Conservation (phyloP, 805 yeast species). For the Suhomyces prunicola region DNA sequence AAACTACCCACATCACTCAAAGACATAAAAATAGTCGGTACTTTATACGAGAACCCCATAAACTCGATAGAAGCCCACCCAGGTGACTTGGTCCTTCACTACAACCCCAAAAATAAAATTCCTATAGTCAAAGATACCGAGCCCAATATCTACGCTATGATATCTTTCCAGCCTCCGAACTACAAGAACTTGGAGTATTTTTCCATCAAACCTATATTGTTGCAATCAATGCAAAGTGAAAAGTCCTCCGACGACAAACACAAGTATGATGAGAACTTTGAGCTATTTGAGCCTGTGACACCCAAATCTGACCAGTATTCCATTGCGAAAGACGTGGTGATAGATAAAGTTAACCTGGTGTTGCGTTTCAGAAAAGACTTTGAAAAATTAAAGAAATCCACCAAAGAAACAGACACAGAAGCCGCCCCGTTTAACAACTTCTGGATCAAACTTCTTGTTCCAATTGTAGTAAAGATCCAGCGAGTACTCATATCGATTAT, state of each 20-base stretch:
- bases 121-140: constrained; percentile 3
- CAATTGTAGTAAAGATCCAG: constrained; percentile 14
- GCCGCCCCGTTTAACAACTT: neutral
- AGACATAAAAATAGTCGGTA: constrained; percentile 1
- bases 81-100: neutral
- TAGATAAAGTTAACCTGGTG: constrained; percentile 34
- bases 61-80: neutral
- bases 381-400: neutral
- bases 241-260: constrained; percentile 4
- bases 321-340: constrained; percentile 25
- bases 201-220: constrained; percentile 67
- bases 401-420: neutral
- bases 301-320: constrained; percentile 18
- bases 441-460: constrained; percentile 10
- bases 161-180: constrained; percentile 69
- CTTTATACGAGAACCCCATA: neutral
- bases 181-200: constrained; percentile 71
- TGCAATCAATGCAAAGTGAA: constrained; percentile 45
- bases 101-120: neutral
- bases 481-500: constrained; percentile 16
- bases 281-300: constrained; percentile 5
- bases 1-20: constrained; percentile 1
- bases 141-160: constrained; percentile 11
- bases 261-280: constrained; percentile 23
- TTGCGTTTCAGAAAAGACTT: constrained; percentile 14